A percentile compares a stretch with the other conserved stretches of the same genome.
Evolutionary conservation across 768 basidiomycete species (phyloP).

Genomic region (Chalciporus chontae): DNA sequence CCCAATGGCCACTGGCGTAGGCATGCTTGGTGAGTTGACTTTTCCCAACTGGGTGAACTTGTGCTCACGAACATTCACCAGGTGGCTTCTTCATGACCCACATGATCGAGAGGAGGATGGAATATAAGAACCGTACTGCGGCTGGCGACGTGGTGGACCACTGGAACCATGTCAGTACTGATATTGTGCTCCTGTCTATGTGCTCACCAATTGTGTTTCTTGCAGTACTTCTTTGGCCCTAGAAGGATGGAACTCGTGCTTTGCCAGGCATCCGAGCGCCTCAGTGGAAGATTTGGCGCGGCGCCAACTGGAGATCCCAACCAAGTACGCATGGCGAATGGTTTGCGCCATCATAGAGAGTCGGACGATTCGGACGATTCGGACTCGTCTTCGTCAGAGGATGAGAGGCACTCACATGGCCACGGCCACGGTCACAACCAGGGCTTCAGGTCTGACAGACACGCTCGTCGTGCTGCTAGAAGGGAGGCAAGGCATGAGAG

Average conservation of each 20-base stretch:
- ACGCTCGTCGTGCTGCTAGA: constrained; percentile 3
- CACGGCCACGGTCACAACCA: not conserved
- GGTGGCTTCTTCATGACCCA: constrained; percentile 17
- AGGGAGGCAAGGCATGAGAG: constrained; percentile 9
- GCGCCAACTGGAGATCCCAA: constrained; percentile 20
- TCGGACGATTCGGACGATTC: not conserved
- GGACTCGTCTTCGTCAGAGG: constrained; percentile 1
- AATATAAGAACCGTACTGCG: constrained; percentile 35
- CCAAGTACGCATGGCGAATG: constrained; percentile 18
- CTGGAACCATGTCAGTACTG: constrained; percentile 46
- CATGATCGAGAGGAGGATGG: constrained; percentile 25
- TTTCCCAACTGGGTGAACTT: too few species aligned
- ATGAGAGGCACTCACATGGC: not conserved
- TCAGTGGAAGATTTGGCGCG: constrained; percentile 23
- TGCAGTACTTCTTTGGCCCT: constrained; percentile 47
- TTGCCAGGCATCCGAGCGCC: constrained; percentile 27
- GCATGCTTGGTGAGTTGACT: constrained; percentile 18
- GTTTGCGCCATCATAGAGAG: constrained; percentile 10
- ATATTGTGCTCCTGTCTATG: not conserved
- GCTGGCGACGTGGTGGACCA: constrained; percentile 41
- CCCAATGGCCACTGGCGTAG: constrained; percentile 30
- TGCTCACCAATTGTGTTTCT: not conserved
- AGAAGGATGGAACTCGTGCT: constrained; percentile 43
- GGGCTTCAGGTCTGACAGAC: constrained; percentile 4
- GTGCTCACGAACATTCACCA: not conserved